Evolutionary conservation across 345 rosid genomes (phyloP).

Genomic region (Psidium friedrichsthalianum): DNA sequence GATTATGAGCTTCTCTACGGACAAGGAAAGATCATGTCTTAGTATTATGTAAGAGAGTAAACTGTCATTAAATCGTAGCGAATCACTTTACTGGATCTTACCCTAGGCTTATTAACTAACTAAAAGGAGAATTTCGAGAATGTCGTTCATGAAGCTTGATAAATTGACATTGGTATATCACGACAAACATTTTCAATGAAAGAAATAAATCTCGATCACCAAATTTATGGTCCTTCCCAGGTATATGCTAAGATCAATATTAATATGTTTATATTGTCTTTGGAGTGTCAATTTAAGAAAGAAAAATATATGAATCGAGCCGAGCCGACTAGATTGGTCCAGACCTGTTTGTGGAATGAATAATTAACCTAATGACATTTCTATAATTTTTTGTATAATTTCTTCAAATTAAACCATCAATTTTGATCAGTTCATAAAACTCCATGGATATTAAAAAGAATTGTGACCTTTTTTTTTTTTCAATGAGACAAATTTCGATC

Average conservation of each 20-base stretch:
- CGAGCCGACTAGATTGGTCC: accelerated
- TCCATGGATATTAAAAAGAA: neutral
- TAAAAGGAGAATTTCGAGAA: neutral
- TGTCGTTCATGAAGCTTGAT: neutral
- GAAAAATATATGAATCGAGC: neutral
- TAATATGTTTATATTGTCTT: neutral
- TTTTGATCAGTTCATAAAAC: neutral
- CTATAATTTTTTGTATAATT: neutral
- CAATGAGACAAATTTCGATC: neutral
- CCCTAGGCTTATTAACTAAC: neutral
- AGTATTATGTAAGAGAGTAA: neutral
- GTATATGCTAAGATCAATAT: neutral
- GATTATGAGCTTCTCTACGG: too few relatives aligned
- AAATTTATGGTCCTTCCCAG: neutral
- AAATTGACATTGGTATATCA: neutral
- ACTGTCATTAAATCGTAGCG: neutral
- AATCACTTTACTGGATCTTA: neutral
- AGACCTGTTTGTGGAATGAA: neutral
- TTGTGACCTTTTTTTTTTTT: neutral
- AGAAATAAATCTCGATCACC: neutral
- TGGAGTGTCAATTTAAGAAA: neutral
- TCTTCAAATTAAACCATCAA: neutral
- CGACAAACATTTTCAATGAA: neutral
- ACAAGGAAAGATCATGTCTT: too few relatives aligned
- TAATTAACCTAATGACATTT: neutral